phyloP scores from a whole-genome alignment of 73 alveolate genomes.

The Paramecium sonneborni region DNA sequence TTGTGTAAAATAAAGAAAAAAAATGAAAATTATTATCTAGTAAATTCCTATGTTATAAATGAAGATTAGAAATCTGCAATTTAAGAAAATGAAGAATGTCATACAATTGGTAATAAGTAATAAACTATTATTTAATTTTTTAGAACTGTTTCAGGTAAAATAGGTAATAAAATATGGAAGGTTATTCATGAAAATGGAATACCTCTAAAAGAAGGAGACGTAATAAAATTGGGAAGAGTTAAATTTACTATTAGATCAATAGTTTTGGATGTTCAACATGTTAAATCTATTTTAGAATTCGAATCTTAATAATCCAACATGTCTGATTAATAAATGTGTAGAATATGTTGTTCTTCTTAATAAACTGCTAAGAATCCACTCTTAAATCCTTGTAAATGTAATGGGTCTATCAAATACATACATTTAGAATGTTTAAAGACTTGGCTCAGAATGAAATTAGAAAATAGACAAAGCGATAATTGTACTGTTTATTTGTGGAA shows the following conservation, averaged over 20 bases:
- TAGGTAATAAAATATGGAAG: neutral
- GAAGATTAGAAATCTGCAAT: neutral
- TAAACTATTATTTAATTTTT: neutral
- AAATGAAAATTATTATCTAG: neutral
- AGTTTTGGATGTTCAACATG: neutral
- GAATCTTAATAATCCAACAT: neutral
- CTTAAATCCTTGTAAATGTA: constrained; percentile 76
- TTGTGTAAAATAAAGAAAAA: neutral
- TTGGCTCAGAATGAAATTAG: constrained; percentile 77
- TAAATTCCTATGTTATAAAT: neutral
- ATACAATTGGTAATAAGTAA: constrained; percentile 13
- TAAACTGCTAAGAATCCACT: constrained; percentile 71
- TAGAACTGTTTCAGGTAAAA: constrained; percentile 10
- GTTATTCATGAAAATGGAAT: constrained; percentile 45
- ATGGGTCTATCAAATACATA: constrained; percentile 75
- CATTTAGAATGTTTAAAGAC: constrained; percentile 73
- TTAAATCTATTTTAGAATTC: neutral
- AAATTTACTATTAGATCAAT: constrained; percentile 30
- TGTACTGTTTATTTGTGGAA: constrained; percentile 75
- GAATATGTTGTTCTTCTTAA: constrained; percentile 73
- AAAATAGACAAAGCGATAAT: constrained; percentile 64
- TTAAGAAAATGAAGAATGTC: constrained; percentile 27
- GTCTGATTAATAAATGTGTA: constrained; percentile 60
- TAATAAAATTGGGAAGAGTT: constrained; percentile 62
- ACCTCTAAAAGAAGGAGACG: constrained; percentile 47